These are phyloP conservation scores for Lactifluus volemus DNA, from an alignment of 768 basidiomycete species.

Conservation along the genomic window DNA sequence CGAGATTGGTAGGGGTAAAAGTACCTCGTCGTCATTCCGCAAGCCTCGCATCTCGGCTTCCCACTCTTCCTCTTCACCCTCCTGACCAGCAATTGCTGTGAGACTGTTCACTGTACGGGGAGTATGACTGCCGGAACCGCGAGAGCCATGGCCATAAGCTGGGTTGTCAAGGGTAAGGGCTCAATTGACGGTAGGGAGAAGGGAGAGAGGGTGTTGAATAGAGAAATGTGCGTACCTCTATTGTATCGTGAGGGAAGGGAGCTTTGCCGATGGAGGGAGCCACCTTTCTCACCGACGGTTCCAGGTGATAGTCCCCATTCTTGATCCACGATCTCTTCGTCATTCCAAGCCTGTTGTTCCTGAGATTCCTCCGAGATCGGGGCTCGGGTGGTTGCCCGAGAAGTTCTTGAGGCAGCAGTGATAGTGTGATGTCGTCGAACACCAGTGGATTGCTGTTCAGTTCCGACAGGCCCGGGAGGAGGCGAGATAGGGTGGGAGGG, in stretches of 20 bases:
- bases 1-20: conserved; percentile 10
- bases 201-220: not conserved
- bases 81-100: conserved; percentile 76
- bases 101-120: conserved; percentile 76
- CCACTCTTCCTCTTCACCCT: conserved; percentile 87
- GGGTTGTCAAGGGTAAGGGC: not conserved
- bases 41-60: conserved; percentile 54
- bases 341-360: conserved; percentile 17
- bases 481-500: conserved; percentile 18
- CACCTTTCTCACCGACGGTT: conserved; percentile 17
- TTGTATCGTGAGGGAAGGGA: conserved; percentile 20
- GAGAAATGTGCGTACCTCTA: conserved; percentile 7
- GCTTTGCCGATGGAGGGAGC: conserved; percentile 19
- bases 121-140: conserved; percentile 50
- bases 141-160: conserved; percentile 17
- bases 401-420: conserved; percentile 17
- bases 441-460: conserved; percentile 2
- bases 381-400: conserved; percentile 11
- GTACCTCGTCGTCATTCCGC: conserved; percentile 60
- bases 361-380: conserved; percentile 20
- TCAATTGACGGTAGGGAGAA: not conserved
- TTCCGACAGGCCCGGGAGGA: conserved; percentile 6
- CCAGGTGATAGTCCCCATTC: conserved; percentile 15
- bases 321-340: conserved; percentile 14
- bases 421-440: conserved; percentile 21